Percentiles rank a stretch among this genome's conserved stretches.
Evolutionary conservation across 2,329 filamentous ascomycete genomes (phyloP).

Genomic region (Fusarium sororula): DNA sequence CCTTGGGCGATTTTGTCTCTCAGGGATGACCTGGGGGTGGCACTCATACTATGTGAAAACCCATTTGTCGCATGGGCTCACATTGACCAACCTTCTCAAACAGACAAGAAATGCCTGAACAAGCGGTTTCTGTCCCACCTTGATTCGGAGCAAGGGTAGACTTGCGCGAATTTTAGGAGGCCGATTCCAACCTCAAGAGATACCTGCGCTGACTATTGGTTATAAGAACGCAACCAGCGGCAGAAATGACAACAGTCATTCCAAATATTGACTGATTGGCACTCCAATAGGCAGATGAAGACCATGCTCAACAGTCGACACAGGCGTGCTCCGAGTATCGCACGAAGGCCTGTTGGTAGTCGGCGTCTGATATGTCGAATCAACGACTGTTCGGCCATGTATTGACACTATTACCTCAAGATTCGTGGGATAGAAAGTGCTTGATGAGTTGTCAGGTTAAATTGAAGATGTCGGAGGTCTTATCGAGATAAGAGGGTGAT

Average conservation of each 20-base stretch:
- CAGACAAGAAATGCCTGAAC: fast-evolving
- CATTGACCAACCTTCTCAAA: not conserved
- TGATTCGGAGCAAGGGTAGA: too few species aligned
- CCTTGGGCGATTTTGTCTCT: too few species aligned
- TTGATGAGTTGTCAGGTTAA: not conserved
- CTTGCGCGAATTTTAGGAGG: too few species aligned
- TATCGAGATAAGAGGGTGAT: not conserved
- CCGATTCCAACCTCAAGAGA: too few species aligned
- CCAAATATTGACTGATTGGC: not conserved
- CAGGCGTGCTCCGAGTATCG: fast-evolving
- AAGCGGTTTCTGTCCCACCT: not conserved
- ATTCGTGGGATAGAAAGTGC: too few species aligned
- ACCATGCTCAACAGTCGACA: too few species aligned
- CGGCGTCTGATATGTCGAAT: not conserved
- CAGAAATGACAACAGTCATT: not conserved
- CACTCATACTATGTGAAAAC: not conserved
- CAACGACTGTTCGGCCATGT: fast-evolving
- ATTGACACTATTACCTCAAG: fast-evolving
- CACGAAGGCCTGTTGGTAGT: not conserved
- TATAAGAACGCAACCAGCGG: too few species aligned
- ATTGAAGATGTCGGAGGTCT: not conserved
- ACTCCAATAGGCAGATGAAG: not conserved
- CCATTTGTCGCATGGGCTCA: not conserved
- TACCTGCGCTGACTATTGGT: too few species aligned
- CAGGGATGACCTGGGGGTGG: not conserved